phyloP scores from a whole-genome alignment of 257 asterid species.

The Ajuga chamaepitys region DNA sequence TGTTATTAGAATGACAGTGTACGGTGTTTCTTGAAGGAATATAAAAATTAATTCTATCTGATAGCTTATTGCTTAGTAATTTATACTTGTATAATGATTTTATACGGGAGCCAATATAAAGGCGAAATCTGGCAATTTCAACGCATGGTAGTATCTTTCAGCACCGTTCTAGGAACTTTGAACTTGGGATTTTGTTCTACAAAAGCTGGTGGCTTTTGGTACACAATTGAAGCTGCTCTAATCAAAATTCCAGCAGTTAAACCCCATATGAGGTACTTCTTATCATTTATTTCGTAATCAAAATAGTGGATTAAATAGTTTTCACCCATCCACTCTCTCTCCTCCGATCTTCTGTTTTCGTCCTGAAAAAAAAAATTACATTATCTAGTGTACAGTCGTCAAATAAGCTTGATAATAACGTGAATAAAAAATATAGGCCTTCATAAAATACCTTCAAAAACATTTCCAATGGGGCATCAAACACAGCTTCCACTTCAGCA shows the following conservation, averaged over 20 bases:
- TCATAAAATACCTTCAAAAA: slow-evolving; percentile 62
- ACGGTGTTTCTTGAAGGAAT: background rate
- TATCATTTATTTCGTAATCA: slow-evolving; percentile 45
- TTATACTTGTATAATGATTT: background rate
- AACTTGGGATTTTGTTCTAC: slow-evolving; percentile 69
- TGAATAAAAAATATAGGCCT: background rate
- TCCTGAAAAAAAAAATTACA: slow-evolving; percentile 38
- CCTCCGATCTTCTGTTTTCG: slow-evolving; percentile 68
- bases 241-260: slow-evolving; percentile 88
- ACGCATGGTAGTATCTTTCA: slow-evolving; percentile 46
- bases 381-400: background rate
- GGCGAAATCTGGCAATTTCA: slow-evolving; percentile 7
- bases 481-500: slow-evolving; percentile 79
- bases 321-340: slow-evolving; percentile 80
- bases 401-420: background rate
- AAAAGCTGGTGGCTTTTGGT: slow-evolving; percentile 73
- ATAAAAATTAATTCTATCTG: background rate
- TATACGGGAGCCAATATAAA: background rate
- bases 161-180: slow-evolving; percentile 44
- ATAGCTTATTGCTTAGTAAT: background rate
- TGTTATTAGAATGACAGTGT: background rate
- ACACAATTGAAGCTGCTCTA: slow-evolving; percentile 86
- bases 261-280: slow-evolving; percentile 81
- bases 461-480: slow-evolving; percentile 95
- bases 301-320: slow-evolving; percentile 73